Evolutionary conservation across 345 rosid species (phyloP), one percentile per base, ranked within the genome.

Genomic region (Orychophragmus violaceus): DNA sequence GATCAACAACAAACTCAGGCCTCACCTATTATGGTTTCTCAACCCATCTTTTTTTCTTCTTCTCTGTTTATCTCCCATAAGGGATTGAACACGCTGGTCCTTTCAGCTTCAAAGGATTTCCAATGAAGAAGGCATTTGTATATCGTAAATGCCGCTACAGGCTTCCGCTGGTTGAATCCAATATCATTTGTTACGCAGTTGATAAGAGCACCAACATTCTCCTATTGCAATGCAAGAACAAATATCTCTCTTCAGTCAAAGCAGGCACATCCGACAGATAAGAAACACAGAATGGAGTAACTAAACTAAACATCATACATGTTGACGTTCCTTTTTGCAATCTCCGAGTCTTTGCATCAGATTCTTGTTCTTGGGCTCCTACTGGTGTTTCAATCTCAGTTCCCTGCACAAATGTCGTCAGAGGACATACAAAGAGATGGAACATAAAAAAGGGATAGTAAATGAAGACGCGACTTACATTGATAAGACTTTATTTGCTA

Each of bases 141-240:
- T n/a, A n/a, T n/a, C n/a, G n/a, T 89, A 80, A 87, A 83, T 67
- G 96, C 98, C 1, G 98, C 96, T 68, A 84, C 69, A 50, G 98
- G 95, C 74, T 91, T 91, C 52, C 95, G 95, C 21, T 87, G 81
- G 75, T 91, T 79, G 79, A 82, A 89, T n/a, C 97, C 97, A 56
- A 89, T 75, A 80, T 87, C 84, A 61, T 83, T 79, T 49, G 8
- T 52, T 33, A 92, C 98, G 72, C 93, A 84, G 71, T 79, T 84
- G 80, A 92, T 87, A 66, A 92, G 95, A 60, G 93, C 85, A 70
- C 80, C 95, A 62, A 92, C 82, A 59, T 75, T 83, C 83, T 86
- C 97, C 98, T 92, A 84, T 55, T n/a, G n/a, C n/a, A n/a, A n/a
- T 62, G 72, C 76, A 76, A 67, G 68, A 74, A n/a, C 62, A 3